Conservation (phyloP, 164 flowering plant species). For the Vitis vinifera region ASM3070453v1 NC_081814.1:15565001-15565500, state of each 20-base stretch:
- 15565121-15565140: conserved; percentile 63
- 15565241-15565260: conserved; percentile 11
- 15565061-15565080: conserved; percentile 2
- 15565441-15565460: too few species aligned
- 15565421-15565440: background rate
- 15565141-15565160: conserved; percentile 83
- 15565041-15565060: background rate
- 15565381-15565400: conserved; percentile 31
- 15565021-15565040: conserved; percentile 13
- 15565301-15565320: conserved; percentile 20
- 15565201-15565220: conserved; percentile 12
- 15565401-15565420: conserved; percentile 9
- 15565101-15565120: conserved; percentile 26
- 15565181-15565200: conserved; percentile 41
- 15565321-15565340: conserved; percentile 11
- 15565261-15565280: conserved; percentile 8
- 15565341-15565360: conserved; percentile 12
- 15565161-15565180: conserved; percentile 62
- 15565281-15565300: conserved; percentile 25
- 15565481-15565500: too few species aligned
- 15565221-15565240: conserved; percentile 27
- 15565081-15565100: background rate
- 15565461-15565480: too few species aligned
- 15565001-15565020: conserved; percentile 6
- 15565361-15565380: conserved; percentile 25